Base-by-base conservation (phyloP, 305 asterid genomes). In the Solanum chacoense region DNA sequence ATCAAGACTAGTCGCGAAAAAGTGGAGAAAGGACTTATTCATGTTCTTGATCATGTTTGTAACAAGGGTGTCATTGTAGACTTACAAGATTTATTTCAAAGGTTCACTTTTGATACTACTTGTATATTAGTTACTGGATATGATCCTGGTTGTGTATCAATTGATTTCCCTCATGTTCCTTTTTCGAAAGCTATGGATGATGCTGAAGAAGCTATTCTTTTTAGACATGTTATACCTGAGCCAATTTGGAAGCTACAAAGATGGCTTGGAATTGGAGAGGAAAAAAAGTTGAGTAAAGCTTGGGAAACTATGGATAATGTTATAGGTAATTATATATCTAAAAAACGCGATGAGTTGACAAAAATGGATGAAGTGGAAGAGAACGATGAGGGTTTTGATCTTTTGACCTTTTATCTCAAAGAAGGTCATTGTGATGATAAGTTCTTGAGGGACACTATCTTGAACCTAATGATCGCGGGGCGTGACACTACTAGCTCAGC, bases 401-500 rank as follows among this genome's bases (percentile, higher is more conserved):
- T 94, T 87, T 87, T 95, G 12, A 91, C 95, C 24, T 92, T 93
- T 31, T 93, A 89, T 89, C 90, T 94, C 37, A 90, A 35, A 55
- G 90, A 91, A 50, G 91, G 88, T 92, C 12, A 42, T 74, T 32
- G 73, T 75, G 26, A 92, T 35, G 92, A 91, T n/a, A 90, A 85
- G 90, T 94, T 93, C 91, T 89, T 95, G 90, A 93, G 97, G 84
- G 98, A 95, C 11, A 95, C 93, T 4, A 73, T 95, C 14, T 89
- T 95, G 75, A 95, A 94, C 32, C 88, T 95, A 0, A 95, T 95
- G 98, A 93, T 95, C 13, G 98, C 98, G 0, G 98, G 98, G 8
- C 89, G 98, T 6, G 98, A 95, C 90, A 95, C 98, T 1, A 94
- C 97, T 2, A 94, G 98, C 79, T 94, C 98, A 1, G 96, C 95